These are phyloP conservation scores for Acacia confusa DNA, from an alignment of 306 rosid species.

Conservation along the genomic window DNA sequence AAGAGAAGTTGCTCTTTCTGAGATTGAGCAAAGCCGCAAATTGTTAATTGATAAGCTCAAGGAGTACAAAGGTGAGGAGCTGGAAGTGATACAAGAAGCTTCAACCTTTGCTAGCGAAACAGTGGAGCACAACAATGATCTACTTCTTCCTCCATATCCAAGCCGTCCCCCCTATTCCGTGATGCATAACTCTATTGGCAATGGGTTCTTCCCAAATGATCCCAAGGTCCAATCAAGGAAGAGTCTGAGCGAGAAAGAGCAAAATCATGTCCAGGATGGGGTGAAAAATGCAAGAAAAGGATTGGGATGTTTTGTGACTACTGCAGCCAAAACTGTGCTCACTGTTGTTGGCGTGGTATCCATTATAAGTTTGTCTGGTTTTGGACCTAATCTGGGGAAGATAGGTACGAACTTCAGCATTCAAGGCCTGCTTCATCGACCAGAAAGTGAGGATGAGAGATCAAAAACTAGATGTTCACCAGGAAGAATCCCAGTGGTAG, in stretches of 20 bases:
- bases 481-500: conserved; percentile 66
- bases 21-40: conserved; percentile 87
- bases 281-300: conserved; percentile 50
- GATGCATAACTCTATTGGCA: conserved; percentile 46
- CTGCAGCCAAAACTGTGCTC: conserved; percentile 68
- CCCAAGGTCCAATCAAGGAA: conserved; percentile 41
- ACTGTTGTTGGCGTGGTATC: conserved; percentile 74
- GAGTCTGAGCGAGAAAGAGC: conserved; percentile 32
- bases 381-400: conserved; percentile 54
- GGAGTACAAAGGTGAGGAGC: conserved; percentile 73
- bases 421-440: conserved; percentile 39
- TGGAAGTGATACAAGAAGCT: conserved; percentile 85
- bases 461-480: conserved; percentile 61
- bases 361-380: conserved; percentile 65
- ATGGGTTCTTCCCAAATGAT: conserved; percentile 50
- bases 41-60: conserved; percentile 70
- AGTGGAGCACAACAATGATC: conserved; percentile 73
- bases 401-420: conserved; percentile 39
- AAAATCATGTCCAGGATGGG: conserved; percentile 35
- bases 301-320: conserved; percentile 44
- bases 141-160: conserved; percentile 89
- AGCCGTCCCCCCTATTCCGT: conserved; percentile 59
- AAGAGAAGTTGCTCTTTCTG: conserved; percentile 81
- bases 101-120: conserved; percentile 91
- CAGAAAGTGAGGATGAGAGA: conserved; percentile 14